phyloP scores from a whole-genome alignment of 148 eudicot species.

The Rhododendron ferrugineum region DNA sequence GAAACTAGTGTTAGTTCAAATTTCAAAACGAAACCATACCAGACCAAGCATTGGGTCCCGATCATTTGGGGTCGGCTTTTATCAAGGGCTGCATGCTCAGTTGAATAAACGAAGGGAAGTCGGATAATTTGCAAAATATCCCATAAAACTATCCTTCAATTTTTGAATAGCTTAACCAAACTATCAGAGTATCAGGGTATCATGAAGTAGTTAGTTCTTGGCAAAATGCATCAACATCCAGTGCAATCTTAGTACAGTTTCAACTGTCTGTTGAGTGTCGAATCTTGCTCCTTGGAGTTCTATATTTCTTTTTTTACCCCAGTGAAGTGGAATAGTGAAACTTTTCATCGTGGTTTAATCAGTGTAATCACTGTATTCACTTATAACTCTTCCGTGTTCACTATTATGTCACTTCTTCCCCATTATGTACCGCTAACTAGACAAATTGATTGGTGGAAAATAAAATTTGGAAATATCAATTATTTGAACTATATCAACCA shows the following conservation, averaged over 20 bases:
- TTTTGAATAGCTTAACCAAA: not conserved
- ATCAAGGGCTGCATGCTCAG: not conserved
- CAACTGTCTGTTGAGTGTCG: not conserved
- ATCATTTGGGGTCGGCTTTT: not conserved
- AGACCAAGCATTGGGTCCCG: not conserved
- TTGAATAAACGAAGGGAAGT: not conserved
- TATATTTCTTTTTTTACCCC: not conserved
- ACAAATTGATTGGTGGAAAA: not conserved
- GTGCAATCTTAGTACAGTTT: not conserved
- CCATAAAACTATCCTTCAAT: not conserved
- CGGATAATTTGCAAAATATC: not conserved
- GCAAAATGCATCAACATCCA: not conserved
- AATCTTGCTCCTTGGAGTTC: not conserved
- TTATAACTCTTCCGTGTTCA: not conserved
- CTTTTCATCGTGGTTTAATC: not conserved
- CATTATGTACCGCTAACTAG: not conserved
- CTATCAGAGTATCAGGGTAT: not conserved
- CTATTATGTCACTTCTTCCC: not conserved
- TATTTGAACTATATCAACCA: not conserved
- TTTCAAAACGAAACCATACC: not conserved
- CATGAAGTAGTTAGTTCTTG: not conserved
- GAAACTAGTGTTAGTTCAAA: not conserved
- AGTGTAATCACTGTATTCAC: not conserved
- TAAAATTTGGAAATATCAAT: not conserved
- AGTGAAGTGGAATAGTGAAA: slow-evolving; percentile 1